A percentile compares a stretch with the other conserved stretches of the same genome.
Conservation (phyloP, 139 green algal species). For the Yamagishiella unicocca region DNA sequence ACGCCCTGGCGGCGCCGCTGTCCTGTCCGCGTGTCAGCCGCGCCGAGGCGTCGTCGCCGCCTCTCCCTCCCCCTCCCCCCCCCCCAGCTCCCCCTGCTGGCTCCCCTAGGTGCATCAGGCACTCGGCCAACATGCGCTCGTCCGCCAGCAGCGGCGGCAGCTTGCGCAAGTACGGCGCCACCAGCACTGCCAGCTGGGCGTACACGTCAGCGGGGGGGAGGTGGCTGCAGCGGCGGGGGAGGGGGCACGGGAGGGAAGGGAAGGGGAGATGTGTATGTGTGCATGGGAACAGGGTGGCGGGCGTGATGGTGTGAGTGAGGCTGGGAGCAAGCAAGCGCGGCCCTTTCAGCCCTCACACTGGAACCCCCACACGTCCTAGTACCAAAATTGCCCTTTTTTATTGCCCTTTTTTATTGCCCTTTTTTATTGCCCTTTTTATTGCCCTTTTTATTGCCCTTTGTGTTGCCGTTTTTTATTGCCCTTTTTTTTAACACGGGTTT, state of each 20-base stretch:
- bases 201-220: constrained; percentile 80
- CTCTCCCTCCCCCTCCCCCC: not conserved
- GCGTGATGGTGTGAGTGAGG: too few relatives aligned
- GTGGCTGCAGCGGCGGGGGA: constrained; percentile 20
- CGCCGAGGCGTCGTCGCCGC: not conserved
- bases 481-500: too few relatives aligned
- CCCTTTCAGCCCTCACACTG: too few relatives aligned
- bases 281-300: not conserved
- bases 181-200: constrained; percentile 72
- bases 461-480: too few relatives aligned
- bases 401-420: too few relatives aligned
- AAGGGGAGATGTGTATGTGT: not conserved
- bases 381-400: too few relatives aligned
- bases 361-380: too few relatives aligned
- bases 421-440: too few relatives aligned
- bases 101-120: constrained; percentile 27
- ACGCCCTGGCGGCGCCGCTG: not conserved
- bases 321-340: too few relatives aligned
- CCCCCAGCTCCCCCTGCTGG: not conserved
- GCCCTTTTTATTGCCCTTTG: too few relatives aligned
- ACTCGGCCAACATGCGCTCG: constrained; percentile 49
- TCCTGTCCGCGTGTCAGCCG: not conserved
- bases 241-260: not conserved
- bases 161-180: constrained; percentile 44
- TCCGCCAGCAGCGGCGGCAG: constrained; percentile 36